Percentiles rank a stretch among this genome's conserved stretches.
Evolutionary conservation across 202 grass and related monocot species (phyloP).

Genomic region (Bolboschoenoplectus hybrid): DNA sequence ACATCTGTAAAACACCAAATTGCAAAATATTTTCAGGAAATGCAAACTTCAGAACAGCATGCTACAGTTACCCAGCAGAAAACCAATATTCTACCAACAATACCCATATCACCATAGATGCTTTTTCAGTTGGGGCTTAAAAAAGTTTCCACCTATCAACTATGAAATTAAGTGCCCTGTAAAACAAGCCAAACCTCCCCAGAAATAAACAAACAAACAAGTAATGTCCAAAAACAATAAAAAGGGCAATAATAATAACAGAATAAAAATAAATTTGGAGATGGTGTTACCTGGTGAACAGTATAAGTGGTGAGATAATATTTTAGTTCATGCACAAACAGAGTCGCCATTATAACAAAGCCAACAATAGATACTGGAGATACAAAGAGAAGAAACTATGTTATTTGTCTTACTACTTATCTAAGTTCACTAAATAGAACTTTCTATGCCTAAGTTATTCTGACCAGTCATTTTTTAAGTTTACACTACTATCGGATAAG

Average conservation of each 20-base stretch:
- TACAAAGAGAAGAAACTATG: constrained; percentile 21
- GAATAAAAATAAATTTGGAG: background rate
- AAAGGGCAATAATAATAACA: background rate
- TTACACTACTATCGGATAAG: background rate
- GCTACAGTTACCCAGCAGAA: background rate
- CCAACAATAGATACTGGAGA: constrained; percentile 78
- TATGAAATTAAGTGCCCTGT: background rate
- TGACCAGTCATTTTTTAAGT: background rate
- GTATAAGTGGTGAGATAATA: constrained; percentile 96
- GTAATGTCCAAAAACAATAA: constrained; percentile 7
- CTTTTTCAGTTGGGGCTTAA: background rate
- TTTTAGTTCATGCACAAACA: constrained; percentile 77
- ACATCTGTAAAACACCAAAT: constrained; percentile 69
- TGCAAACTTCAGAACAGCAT: background rate
- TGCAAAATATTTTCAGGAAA: constrained; percentile 14
- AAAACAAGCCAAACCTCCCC: background rate
- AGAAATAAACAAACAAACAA: background rate
- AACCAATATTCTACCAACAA: background rate
- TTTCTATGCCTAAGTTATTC: background rate
- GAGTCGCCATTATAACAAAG: constrained; percentile 75
- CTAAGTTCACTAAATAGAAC: background rate
- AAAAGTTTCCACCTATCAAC: background rate
- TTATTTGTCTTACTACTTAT: background rate
- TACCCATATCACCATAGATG: background rate
- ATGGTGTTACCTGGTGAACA: constrained; percentile 71